A percentile compares a stretch with the other conserved stretches of the same genome.
Evolutionary conservation across 805 yeast species (phyloP).

Genomic region (Zygoascus biomembranicola): DNA sequence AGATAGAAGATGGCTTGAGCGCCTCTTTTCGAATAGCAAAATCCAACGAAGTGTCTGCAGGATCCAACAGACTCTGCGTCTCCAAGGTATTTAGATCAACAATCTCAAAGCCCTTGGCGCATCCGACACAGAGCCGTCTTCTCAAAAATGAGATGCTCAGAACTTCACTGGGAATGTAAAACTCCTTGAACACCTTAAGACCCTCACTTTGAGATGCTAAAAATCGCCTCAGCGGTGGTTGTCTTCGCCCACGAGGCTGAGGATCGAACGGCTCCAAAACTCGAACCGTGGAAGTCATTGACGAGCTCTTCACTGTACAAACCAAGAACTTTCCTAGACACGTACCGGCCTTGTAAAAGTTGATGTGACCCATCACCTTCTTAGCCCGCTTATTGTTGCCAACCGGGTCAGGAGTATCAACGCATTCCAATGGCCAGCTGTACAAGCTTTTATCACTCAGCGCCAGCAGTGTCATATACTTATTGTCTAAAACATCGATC

Average conservation of each 20-base stretch:
- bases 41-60: conserved; percentile 96
- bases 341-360: conserved; percentile 86
- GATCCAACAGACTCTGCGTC: conserved; percentile 85
- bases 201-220: conserved; percentile 45
- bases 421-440: conserved; percentile 66
- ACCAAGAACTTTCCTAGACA: conserved; percentile 83
- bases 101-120: conserved; percentile 93
- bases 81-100: conserved; percentile 76
- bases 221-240: conserved; percentile 29
- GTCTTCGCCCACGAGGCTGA: conserved; percentile 29
- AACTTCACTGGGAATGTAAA: conserved; percentile 79
- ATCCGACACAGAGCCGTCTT: conserved; percentile 86
- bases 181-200: conserved; percentile 65
- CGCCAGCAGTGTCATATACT: conserved; percentile 73
- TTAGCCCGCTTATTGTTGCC: conserved; percentile 52
- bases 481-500: conserved; percentile 75
- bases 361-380: conserved; percentile 78
- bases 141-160: conserved; percentile 85
- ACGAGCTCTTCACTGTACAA: conserved; percentile 80
- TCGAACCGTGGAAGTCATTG: conserved; percentile 64
- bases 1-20: conserved; percentile 84
- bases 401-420: conserved; percentile 30
- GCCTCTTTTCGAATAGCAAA: conserved; percentile 80
- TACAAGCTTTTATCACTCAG: conserved; percentile 74
- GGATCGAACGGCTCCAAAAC: conserved; percentile 89